Evolutionary conservation across 805 yeast genomes (phyloP).

Genomic region (Saturnispora mendoncae): DNA sequence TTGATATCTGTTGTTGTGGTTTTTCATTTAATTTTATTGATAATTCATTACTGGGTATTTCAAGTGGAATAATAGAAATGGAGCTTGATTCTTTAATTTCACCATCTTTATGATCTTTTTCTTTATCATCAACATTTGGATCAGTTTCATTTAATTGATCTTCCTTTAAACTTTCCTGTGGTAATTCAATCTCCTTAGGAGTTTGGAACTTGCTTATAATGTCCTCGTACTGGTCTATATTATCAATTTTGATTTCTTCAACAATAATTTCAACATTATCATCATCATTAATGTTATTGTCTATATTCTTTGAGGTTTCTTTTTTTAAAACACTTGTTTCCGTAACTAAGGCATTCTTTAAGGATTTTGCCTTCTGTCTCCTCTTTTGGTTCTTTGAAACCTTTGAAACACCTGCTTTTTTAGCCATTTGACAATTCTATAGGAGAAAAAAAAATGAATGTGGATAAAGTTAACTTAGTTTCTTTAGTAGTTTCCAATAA

Average conservation of each 20-base stretch:
- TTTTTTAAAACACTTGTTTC: background rate
- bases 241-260: constrained; percentile 11
- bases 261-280: constrained; percentile 4
- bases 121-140: background rate
- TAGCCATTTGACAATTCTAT: background rate
- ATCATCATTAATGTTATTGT: background rate
- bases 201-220: constrained; percentile 20
- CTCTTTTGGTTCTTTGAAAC: constrained; percentile 6
- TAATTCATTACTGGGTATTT: background rate
- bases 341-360: background rate
- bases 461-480: too few relatives aligned
- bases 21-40: background rate
- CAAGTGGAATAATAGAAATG: background rate
- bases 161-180: too few relatives aligned
- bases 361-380: constrained; percentile 3
- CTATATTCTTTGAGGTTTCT: background rate
- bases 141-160: constrained; percentile 11
- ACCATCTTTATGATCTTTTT: background rate
- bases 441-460: background rate
- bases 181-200: constrained; percentile 8
- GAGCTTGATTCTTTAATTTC: background rate
- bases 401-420: background rate
- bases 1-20: constrained; percentile 27
- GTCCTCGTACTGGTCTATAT: constrained; percentile 14
- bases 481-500: too few relatives aligned